These are phyloP conservation scores for Gautieria morchelliformis DNA, from an alignment of 768 basidiomycete species.

Conservation along the genomic window DNA sequence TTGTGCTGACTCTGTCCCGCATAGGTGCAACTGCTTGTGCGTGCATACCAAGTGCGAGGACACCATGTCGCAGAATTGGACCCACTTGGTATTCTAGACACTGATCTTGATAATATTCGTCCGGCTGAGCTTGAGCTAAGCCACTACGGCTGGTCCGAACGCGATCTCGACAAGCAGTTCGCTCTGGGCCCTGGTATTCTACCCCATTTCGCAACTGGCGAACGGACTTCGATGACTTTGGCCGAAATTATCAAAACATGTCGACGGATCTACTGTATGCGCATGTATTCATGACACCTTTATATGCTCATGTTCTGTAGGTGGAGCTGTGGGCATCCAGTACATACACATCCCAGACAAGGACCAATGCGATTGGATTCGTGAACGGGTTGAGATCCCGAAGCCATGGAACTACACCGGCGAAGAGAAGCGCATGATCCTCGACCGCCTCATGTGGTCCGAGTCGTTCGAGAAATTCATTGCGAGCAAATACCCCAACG, in stretches of 20 bases:
- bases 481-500: constrained; percentile 96
- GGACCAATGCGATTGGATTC: constrained; percentile 98
- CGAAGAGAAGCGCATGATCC: constrained; percentile 98
- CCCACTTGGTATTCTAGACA: constrained; percentile 85
- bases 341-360: constrained; percentile 97
- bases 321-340: constrained; percentile 81
- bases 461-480: constrained; percentile 99
- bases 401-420: constrained; percentile 96
- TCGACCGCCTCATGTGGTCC: constrained; percentile 99
- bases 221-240: constrained; percentile 78
- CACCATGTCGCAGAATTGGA: constrained; percentile 95
- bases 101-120: constrained; percentile 68
- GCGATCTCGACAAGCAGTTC: constrained; percentile 91
- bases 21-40: constrained; percentile 93
- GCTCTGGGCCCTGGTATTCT: constrained; percentile 92
- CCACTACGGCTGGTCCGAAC: constrained; percentile 91
- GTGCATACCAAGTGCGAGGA: constrained; percentile 98
- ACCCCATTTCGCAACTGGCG: constrained; percentile 86
- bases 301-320: constrained; percentile 28
- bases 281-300: neutral
- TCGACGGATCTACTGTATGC: constrained; percentile 84
- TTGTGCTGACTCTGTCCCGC: neutral
- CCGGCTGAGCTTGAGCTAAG: constrained; percentile 91
- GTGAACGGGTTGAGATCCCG: constrained; percentile 90
- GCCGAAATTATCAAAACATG: constrained; percentile 86